Evolutionary conservation across 306 rosid genomes (phyloP), one percentile per base, ranked within the genome.

Genomic region (Potentilla sterilis): DNA sequence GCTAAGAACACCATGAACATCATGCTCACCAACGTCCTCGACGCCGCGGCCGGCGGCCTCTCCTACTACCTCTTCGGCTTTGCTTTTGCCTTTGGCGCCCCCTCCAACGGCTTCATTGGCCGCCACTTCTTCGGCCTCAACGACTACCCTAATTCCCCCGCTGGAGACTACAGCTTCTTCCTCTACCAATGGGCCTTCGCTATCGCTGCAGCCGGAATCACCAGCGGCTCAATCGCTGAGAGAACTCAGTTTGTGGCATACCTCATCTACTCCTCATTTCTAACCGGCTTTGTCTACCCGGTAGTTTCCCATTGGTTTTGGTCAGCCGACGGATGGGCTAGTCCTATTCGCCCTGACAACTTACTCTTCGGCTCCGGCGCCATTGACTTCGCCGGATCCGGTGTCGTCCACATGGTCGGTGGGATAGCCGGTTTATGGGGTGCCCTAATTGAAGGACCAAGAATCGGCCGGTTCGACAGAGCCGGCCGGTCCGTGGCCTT

Each of bases 181-280:
- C 96, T 92, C 8, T 92, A 81, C 80, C 97, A 92, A n/a, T 92
- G 97, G 97, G 89, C 97, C 6, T 92, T 92, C 34, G 94, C 97
- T 64, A 92, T 92, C 9, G 94, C 96, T 0, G 94, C 91, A 5
- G 89, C 94, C 0, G 97, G 97, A 2, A 92, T 92, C 72, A 86
- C 94, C 38, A 87, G 92, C 55, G 98, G 98, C 43, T 92, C 98
- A 10, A 92, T 92, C n/a, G 94, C 96, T 0, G 96, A 92, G 81
- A 47, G 98, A 3, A 92, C 98, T 0, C 96, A 88, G 6, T 92
- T 92, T 58, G 94, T 92, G 0, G 98, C 98, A 0, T 92, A 92
- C 64, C 87, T 92, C 0, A 85, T 92, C 1, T 90, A 92, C 75
- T 92, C 98, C 4, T 81, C 96, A 4, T 86, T 92, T 44, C 21